Percentiles rank a stretch among this genome's conserved stretches.
These are phyloP conservation scores for Piper betle DNA, from an alignment of 164 flowering plant species.

Conservation along the genomic window DNA sequence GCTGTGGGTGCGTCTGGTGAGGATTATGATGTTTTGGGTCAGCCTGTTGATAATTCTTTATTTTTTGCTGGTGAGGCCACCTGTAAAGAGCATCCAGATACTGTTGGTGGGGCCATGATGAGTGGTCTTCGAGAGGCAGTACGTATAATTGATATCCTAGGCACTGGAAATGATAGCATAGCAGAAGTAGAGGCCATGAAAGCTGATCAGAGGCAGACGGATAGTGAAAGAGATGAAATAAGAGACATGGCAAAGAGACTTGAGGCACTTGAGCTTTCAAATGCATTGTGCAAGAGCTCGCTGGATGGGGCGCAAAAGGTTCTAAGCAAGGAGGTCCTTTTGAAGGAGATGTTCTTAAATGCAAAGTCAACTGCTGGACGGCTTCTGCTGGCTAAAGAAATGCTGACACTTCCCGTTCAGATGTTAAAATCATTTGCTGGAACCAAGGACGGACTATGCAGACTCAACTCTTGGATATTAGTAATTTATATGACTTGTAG, in stretches of 20 bases:
- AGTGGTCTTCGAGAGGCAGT: slow-evolving; percentile 98
- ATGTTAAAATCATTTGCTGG: slow-evolving; percentile 83
- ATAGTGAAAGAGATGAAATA: slow-evolving; percentile 70
- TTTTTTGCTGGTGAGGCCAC: slow-evolving; percentile 99
- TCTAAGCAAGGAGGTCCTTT: slow-evolving; percentile 47
- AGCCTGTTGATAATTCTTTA: slow-evolving; percentile 84
- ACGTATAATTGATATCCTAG: slow-evolving; percentile 73
- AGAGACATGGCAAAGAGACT: slow-evolving; percentile 73
- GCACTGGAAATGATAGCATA: slow-evolving; percentile 64
- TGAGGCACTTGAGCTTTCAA: slow-evolving; percentile 68
- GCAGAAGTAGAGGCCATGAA: slow-evolving; percentile 85
- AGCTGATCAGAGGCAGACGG: slow-evolving; percentile 65
- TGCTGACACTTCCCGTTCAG: slow-evolving; percentile 63
- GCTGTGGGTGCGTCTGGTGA: slow-evolving; percentile 98
- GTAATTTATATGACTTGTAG: slow-evolving; percentile 21
- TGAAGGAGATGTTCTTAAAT: slow-evolving; percentile 67
- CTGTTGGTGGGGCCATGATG: slow-evolving; percentile 99
- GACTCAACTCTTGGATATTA: slow-evolving; percentile 91
- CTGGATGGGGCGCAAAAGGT: slow-evolving; percentile 35
- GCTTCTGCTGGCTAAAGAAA: slow-evolving; percentile 71
- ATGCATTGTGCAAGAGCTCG: slow-evolving; percentile 44
- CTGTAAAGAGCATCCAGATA: slow-evolving; percentile 99
- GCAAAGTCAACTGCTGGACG: slow-evolving; percentile 82
- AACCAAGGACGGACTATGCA: slow-evolving; percentile 69
- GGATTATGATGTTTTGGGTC: slow-evolving; percentile 85